Evolutionary conservation across 352 stramenopile species (phyloP).

Genomic region (Phytopythium cucurbitacearum): DNA sequence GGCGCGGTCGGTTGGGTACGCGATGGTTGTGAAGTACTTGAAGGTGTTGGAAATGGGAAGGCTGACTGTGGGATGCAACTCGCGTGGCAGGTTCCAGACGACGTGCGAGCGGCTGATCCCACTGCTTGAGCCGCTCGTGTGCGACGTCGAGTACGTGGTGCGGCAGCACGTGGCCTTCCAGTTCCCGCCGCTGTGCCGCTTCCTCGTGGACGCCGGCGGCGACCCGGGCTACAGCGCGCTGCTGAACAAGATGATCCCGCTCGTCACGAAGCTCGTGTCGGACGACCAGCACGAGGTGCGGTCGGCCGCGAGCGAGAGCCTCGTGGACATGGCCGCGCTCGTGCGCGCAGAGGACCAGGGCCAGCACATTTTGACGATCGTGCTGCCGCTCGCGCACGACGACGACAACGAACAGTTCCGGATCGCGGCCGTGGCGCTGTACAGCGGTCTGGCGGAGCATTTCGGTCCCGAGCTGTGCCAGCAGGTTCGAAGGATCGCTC

Average conservation of each 20-base stretch:
- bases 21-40: background rate
- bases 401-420: constrained; percentile 91
- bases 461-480: constrained; percentile 88
- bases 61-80: constrained; percentile 10
- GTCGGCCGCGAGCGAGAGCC: constrained; percentile 75
- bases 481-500: constrained; percentile 8
- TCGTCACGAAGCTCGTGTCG: constrained; percentile 71
- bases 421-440: constrained; percentile 90
- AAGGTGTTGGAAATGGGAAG: background rate
- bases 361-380: constrained; percentile 90
- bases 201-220: constrained; percentile 39
- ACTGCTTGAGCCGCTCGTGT: constrained; percentile 81
- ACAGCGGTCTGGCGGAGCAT: constrained; percentile 89
- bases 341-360: constrained; percentile 88
- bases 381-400: constrained; percentile 89
- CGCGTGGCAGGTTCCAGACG: constrained; percentile 51
- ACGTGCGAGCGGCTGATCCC: constrained; percentile 88
- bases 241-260: constrained; percentile 74
- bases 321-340: constrained; percentile 84
- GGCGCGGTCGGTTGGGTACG: constrained; percentile 64
- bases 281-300: constrained; percentile 89
- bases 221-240: constrained; percentile 68
- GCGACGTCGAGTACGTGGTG: constrained; percentile 93
- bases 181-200: constrained; percentile 79
- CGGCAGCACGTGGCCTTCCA: constrained; percentile 92